Evolutionary conservation across 1,284 basidiomycete genomes (phyloP).

Genomic region (Moniliophthora roreri): DNA sequence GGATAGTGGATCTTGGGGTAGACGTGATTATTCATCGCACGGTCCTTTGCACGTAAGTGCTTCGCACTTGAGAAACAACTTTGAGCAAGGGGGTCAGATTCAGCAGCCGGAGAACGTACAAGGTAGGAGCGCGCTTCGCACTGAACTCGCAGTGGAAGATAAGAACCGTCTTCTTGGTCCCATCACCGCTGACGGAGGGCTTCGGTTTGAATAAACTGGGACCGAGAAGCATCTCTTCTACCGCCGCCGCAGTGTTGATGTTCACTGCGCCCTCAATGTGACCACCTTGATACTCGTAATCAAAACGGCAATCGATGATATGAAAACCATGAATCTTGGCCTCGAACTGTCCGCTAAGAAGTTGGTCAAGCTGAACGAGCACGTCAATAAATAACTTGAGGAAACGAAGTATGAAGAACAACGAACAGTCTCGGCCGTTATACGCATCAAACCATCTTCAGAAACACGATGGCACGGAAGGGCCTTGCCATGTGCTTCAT

Average conservation of each 20-base stretch:
- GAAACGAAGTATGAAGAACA: slow-evolving; percentile 4
- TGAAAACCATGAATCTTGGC: slow-evolving; percentile 67
- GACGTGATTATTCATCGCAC: slow-evolving; percentile 80
- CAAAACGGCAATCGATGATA: slow-evolving; percentile 96
- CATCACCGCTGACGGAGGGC: slow-evolving; percentile 82
- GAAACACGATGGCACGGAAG: slow-evolving; percentile 92
- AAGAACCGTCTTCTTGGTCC: slow-evolving; percentile 75
- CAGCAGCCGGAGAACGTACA: slow-evolving; percentile 55
- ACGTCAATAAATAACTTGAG: slow-evolving; percentile 15
- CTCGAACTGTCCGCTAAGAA: slow-evolving; percentile 75
- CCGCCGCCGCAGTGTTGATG: slow-evolving; percentile 79
- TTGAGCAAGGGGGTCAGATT: slow-evolving; percentile 13
- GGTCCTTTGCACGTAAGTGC: slow-evolving; percentile 88
- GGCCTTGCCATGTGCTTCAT: slow-evolving; percentile 90
- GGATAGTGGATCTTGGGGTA: slow-evolving; percentile 97
- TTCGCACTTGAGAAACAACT: slow-evolving; percentile 65
- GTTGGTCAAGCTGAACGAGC: slow-evolving; percentile 59
- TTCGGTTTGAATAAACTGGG: slow-evolving; percentile 57
- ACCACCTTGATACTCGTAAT: slow-evolving; percentile 94
- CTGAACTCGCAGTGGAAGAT: slow-evolving; percentile 99
- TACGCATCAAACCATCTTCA: slow-evolving; percentile 94
- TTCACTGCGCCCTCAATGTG: slow-evolving; percentile 94
- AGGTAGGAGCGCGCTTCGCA: slow-evolving; percentile 91
- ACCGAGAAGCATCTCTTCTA: slow-evolving; percentile 82
- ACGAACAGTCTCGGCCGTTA: slow-evolving; percentile 77